Evolutionary conservation across 352 stramenopile species (phyloP).

Genomic region (Thalassiosira hispida): DNA sequence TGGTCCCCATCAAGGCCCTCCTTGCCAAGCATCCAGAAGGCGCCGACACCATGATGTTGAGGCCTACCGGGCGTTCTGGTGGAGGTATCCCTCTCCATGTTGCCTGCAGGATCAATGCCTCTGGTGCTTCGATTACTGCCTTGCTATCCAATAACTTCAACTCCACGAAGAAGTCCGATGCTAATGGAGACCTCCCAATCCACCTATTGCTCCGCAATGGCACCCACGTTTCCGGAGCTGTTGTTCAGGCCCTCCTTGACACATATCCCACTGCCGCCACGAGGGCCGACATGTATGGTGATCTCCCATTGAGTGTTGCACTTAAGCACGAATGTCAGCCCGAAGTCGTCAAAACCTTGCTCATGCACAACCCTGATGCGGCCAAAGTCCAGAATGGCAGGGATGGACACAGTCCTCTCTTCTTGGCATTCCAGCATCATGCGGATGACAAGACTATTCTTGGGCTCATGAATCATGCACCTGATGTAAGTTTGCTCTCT

Average conservation of each 20-base stretch:
- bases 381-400: slow-evolving; percentile 75
- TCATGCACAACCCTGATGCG: slow-evolving; percentile 83
- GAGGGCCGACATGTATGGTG: slow-evolving; percentile 83
- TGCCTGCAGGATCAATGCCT: slow-evolving; percentile 78
- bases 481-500: slow-evolving; percentile 57
- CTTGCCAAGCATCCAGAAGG: slow-evolving; percentile 78
- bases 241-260: slow-evolving; percentile 81
- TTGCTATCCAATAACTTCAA: slow-evolving; percentile 83
- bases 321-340: slow-evolving; percentile 81
- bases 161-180: slow-evolving; percentile 79
- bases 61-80: slow-evolving; percentile 71
- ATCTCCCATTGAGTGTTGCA: slow-evolving; percentile 79
- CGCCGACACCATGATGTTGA: slow-evolving; percentile 83
- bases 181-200: slow-evolving; percentile 83
- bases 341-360: slow-evolving; percentile 74
- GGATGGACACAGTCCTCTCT: slow-evolving; percentile 77
- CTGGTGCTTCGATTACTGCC: slow-evolving; percentile 78
- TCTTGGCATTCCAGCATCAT: slow-evolving; percentile 81
- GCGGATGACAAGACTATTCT: slow-evolving; percentile 85
- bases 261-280: slow-evolving; percentile 77
- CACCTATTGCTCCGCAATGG: slow-evolving; percentile 82
- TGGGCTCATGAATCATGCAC: slow-evolving; percentile 83
- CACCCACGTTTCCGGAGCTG: slow-evolving; percentile 73
- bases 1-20: slow-evolving; percentile 81
- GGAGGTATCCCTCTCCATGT: slow-evolving; percentile 83